Base-by-base conservation (phyloP, 352 stramenopile genomes). In the Pythium coloratum region DNA sequence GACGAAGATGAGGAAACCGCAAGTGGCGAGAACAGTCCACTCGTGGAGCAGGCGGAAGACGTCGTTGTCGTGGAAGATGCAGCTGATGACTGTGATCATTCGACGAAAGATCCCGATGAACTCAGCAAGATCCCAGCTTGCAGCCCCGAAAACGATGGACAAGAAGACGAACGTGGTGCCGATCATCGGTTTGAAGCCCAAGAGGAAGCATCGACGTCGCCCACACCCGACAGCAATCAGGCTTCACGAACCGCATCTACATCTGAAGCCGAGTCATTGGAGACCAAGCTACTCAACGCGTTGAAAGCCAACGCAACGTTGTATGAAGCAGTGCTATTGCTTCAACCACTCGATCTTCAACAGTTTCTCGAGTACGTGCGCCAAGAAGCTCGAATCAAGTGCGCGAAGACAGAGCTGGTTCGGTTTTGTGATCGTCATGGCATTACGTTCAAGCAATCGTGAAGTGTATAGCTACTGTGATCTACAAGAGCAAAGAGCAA, bases 371-470 rank as follows among this genome's bases (percentile, higher is more conserved):
- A 26, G 12, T 75, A 68, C n/a, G 26, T 75, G 2, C 65, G 61
- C 40, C 20, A 59, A 13, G 59, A 67, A 5, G 60, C 47, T 5
- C 50, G 62, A 18, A 50, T 71, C 54, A 59, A 55, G 24, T 75
- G 68, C 36, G 28, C 68, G 51, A 75, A 75, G 62, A 61, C 24
- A 20, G 44, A 30, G 36, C 53, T 75, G 34, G 20, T 70, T 0
- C 28, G 28, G 20, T 75, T 75, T 40, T 70, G 62, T 50, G 68
- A 75, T 60, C 62, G 63, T 20, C 62, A 75, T 30, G 68, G 68
- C 6, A 75, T 75, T 40, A 68, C 59, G 44, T 75, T 75, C 55
- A 67, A 73, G 61, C 66, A 55, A 44, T 61, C 28, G 28, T 64
- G 47, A 62, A 46, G 24, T 20, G 18, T 16, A 28, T 0, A 51